Evolutionary conservation across 345 rosid species (phyloP).

Genomic region (Kandelia obovata): DNA sequence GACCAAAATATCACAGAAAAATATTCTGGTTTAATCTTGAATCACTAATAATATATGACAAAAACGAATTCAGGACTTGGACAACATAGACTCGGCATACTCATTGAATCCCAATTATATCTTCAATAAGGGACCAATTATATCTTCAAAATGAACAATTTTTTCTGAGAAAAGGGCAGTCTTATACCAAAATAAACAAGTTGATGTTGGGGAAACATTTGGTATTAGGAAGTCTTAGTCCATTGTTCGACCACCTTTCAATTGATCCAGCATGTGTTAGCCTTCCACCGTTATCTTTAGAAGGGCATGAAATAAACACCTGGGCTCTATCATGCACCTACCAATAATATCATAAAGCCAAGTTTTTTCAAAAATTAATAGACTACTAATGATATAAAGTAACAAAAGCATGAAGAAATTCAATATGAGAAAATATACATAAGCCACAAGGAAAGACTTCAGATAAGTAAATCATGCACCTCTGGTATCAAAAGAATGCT

Average conservation of each 20-base stretch:
- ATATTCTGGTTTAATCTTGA: neutral
- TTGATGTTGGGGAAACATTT: conserved; percentile 54
- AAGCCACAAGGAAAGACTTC: conserved; percentile 1
- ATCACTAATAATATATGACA: neutral
- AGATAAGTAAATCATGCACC: conserved; percentile 36
- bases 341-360: conserved; percentile 13
- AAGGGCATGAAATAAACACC: conserved; percentile 62
- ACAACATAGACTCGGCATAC: too few species aligned
- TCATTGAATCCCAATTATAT: neutral
- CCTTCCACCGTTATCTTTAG: conserved; percentile 33
- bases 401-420: neutral
- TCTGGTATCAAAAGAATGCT: conserved; percentile 54
- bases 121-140: neutral
- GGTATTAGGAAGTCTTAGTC: conserved; percentile 48
- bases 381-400: neutral
- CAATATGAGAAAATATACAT: neutral
- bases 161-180: neutral
- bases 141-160: neutral
- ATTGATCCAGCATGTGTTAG: conserved; percentile 51
- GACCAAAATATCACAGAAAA: too few species aligned
- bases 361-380: neutral
- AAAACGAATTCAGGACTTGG: neutral
- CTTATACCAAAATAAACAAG: conserved; percentile 62
- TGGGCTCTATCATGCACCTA: conserved; percentile 95
- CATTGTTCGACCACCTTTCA: conserved; percentile 74